Conservation (phyloP, 768 basidiomycete species). For the Leucocoprinus leucothites region DNA sequence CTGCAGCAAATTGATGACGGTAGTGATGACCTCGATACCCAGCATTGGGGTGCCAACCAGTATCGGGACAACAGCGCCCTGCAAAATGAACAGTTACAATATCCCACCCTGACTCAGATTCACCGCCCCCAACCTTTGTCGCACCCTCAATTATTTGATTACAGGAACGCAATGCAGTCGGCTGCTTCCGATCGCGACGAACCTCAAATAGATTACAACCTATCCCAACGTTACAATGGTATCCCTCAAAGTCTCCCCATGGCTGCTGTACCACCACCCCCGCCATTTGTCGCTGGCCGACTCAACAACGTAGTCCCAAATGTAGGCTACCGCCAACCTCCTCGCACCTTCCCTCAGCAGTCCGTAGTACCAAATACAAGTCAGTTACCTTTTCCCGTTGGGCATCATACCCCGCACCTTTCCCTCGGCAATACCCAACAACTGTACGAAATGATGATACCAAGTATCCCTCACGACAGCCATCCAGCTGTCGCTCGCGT, state of each 20-base stretch:
- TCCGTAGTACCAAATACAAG: slow-evolving; percentile 50
- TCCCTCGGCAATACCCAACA: slow-evolving; percentile 75
- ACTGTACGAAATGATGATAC: slow-evolving; percentile 77
- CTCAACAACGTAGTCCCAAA: slow-evolving; percentile 44
- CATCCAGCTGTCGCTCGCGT: slow-evolving; percentile 71
- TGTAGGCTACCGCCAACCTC: slow-evolving; percentile 59
- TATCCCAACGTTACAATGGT: slow-evolving; percentile 35
- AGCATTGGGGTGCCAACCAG: slow-evolving; percentile 49
- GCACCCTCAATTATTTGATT: slow-evolving; percentile 34
- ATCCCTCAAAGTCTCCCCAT: slow-evolving; percentile 19
- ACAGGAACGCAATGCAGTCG: slow-evolving; percentile 25
- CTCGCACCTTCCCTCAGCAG: slow-evolving; percentile 58
- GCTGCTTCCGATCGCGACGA: slow-evolving; percentile 39
- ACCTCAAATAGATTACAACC: slow-evolving; percentile 52
- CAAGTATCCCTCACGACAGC: slow-evolving; percentile 48
- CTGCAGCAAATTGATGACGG: slow-evolving; percentile 65
- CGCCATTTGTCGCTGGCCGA: slow-evolving; percentile 51
- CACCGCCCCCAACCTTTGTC: slow-evolving; percentile 51
- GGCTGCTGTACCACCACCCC: slow-evolving; percentile 26
- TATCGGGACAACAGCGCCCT: slow-evolving; percentile 40
- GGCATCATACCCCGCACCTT: slow-evolving; percentile 60
- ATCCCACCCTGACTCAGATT: slow-evolving; percentile 67
- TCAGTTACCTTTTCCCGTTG: slow-evolving; percentile 48
- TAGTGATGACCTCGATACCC: slow-evolving; percentile 41
- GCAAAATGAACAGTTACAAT: slow-evolving; percentile 44